Percentiles rank a stretch among this genome's conserved stretches.
These are phyloP conservation scores for Penicillium sp. DNA, from an alignment of 2,329 filamentous ascomycete genomes.

Conservation along the genomic window DNA sequence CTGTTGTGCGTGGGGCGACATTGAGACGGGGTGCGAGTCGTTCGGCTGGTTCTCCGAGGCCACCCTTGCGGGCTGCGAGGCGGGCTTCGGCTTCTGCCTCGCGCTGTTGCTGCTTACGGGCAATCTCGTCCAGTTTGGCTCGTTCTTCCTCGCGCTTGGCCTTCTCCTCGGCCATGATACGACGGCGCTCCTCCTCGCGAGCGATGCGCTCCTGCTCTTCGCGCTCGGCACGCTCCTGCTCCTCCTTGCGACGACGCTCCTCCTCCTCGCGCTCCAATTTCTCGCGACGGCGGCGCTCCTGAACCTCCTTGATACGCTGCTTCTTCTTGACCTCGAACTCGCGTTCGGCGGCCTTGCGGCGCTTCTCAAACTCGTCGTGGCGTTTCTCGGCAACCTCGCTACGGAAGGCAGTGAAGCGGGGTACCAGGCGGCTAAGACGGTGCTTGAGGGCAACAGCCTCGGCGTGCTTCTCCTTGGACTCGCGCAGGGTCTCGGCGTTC, in stretches of 20 bases:
- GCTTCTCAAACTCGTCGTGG: constrained; percentile 92
- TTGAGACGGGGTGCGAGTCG: constrained; percentile 53
- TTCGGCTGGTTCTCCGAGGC: constrained; percentile 50
- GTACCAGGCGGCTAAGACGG: constrained; percentile 78
- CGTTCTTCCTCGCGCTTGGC: constrained; percentile 56
- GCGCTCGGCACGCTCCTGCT: constrained; percentile 72
- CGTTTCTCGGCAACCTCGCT: constrained; percentile 78
- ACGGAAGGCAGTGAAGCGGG: constrained; percentile 80
- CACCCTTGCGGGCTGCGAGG: constrained; percentile 60
- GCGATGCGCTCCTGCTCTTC: constrained; percentile 83
- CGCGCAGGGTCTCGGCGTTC: constrained; percentile 72
- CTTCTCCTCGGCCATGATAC: constrained; percentile 69
- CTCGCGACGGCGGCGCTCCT: constrained; percentile 77
- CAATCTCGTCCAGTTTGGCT: constrained; percentile 59
- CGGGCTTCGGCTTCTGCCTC: constrained; percentile 85
- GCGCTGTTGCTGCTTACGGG: constrained; percentile 67
- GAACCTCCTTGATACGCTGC: constrained; percentile 79
- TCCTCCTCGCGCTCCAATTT: constrained; percentile 79
- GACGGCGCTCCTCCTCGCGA: constrained; percentile 74
- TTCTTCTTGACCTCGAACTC: constrained; percentile 91
- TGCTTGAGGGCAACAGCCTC: constrained; percentile 91
- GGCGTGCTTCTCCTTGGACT: constrained; percentile 83
- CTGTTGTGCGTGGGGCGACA: constrained; percentile 49
- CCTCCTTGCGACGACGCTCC: constrained; percentile 72
- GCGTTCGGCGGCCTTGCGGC: constrained; percentile 82